Evolutionary conservation across 2,329 filamentous ascomycete genomes (phyloP).

Genomic region (Alternaria gaisen): DNA sequence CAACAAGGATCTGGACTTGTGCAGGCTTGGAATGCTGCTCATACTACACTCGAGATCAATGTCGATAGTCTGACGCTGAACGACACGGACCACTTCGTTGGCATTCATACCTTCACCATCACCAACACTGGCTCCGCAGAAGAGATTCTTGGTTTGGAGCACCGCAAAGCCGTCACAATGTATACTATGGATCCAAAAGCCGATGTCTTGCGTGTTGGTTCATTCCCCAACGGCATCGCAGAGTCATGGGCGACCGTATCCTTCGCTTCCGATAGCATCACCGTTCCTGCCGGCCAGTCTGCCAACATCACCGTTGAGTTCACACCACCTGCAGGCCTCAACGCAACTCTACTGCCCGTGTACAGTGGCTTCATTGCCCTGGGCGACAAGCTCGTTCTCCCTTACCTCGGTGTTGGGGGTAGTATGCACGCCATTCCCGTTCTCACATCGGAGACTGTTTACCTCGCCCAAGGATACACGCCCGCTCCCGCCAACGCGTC

Average conservation of each 20-base stretch:
- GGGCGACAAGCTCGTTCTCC: conserved; percentile 19
- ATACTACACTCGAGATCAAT: conserved; percentile 21
- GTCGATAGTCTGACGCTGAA: conserved; percentile 28
- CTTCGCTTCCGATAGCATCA: conserved; percentile 26
- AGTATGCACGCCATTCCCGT: conserved; percentile 11
- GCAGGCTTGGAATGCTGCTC: conserved; percentile 28
- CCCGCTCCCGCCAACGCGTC: conserved; percentile 13
- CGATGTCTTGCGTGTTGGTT: conserved; percentile 1
- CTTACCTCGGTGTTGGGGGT: conserved; percentile 29
- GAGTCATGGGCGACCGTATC: conserved; percentile 20
- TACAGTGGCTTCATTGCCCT: conserved; percentile 34
- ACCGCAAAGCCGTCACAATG: conserved; percentile 28
- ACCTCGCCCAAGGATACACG: conserved; percentile 19
- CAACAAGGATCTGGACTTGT: conserved; percentile 36
- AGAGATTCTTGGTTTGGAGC: conserved; percentile 5
- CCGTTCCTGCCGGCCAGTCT: conserved; percentile 22
- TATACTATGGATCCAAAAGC: conserved; percentile 20
- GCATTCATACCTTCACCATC: conserved; percentile 32
- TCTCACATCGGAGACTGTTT: conserved; percentile 5
- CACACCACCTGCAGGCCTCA: background rate
- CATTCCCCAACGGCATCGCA: conserved; percentile 15
- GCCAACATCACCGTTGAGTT: background rate
- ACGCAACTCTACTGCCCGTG: conserved; percentile 29
- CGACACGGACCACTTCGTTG: conserved; percentile 37
- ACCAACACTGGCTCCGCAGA: conserved; percentile 17